These are phyloP conservation scores for Cyberlindnera mrakii DNA, from an alignment of 805 yeast genomes.

Conservation along the genomic window DNA sequence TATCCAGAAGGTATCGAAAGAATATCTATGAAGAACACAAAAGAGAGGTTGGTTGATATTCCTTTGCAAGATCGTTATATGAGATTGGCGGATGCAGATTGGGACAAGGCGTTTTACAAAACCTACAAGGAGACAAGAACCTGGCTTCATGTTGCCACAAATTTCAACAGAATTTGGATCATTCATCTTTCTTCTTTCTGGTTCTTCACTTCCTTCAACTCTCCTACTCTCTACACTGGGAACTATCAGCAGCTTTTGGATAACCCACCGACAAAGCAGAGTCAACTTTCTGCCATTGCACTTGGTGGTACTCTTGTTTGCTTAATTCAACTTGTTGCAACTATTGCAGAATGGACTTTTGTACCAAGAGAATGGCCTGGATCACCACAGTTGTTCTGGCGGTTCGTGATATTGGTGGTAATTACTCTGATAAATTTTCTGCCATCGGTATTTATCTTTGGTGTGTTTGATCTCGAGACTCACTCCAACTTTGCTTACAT, in stretches of 20 bases:
- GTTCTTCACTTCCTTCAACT: conserved; percentile 68
- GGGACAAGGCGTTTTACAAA: conserved; percentile 66
- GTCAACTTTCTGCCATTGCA: conserved; percentile 51
- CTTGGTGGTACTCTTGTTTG: conserved; percentile 64
- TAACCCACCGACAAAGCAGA: conserved; percentile 57
- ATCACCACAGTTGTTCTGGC: conserved; percentile 47
- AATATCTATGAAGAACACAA: conserved; percentile 40
- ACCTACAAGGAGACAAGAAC: conserved; percentile 70
- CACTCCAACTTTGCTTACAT: conserved; percentile 33
- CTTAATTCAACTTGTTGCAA: conserved; percentile 49
- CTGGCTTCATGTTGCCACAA: conserved; percentile 70
- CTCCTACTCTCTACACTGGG: conserved; percentile 63
- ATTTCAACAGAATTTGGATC: conserved; percentile 76
- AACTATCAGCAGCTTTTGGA: conserved; percentile 47
- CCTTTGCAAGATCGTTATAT: conserved; percentile 49
- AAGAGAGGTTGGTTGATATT: conserved; percentile 43
- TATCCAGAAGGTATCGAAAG: conserved; percentile 64
- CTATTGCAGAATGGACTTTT: conserved; percentile 51
- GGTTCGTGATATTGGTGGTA: conserved; percentile 37
- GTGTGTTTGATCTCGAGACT: conserved; percentile 31
- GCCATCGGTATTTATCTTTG: conserved; percentile 51
- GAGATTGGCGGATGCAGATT: conserved; percentile 45
- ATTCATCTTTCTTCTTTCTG: conserved; percentile 71
- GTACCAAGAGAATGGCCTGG: conserved; percentile 76
- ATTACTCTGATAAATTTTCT: conserved; percentile 40